Evolutionary conservation across 2,329 filamentous ascomycete species (phyloP).

Genomic region (Aspergillus unguis): DNA sequence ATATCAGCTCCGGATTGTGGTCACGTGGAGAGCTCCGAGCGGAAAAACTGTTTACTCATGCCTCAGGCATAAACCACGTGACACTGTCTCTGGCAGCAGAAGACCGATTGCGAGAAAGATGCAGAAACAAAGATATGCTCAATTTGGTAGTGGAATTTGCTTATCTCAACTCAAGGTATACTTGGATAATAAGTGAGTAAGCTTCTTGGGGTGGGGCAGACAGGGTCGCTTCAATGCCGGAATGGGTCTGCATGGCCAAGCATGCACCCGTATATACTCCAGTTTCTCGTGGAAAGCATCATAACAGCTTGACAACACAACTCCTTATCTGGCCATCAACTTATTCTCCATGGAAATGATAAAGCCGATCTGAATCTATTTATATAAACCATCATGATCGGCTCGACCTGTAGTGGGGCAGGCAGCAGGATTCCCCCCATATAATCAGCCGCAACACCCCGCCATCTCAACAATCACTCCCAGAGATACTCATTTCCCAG

Average conservation of each 20-base stretch:
- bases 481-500: background rate
- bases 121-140: no score
- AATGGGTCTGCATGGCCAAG: background rate
- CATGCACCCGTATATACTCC: background rate
- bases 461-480: background rate
- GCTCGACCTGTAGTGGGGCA: background rate
- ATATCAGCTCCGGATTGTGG: conserved; percentile 14
- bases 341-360: no score
- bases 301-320: no score
- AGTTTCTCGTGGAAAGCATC: background rate
- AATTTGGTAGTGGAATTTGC: no score
- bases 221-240: no score
- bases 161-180: no score
- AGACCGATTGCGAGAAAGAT: no score
- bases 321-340: no score
- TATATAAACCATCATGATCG: no score
- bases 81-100: background rate
- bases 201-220: no score
- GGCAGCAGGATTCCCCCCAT: conserved; percentile 10
- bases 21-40: conserved; percentile 5
- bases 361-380: no score
- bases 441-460: background rate
- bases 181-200: no score
- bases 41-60: background rate
- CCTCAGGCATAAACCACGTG: background rate